Conservation (phyloP, 140 eudicot genomes). For the Flaveria floridana region DNA sequence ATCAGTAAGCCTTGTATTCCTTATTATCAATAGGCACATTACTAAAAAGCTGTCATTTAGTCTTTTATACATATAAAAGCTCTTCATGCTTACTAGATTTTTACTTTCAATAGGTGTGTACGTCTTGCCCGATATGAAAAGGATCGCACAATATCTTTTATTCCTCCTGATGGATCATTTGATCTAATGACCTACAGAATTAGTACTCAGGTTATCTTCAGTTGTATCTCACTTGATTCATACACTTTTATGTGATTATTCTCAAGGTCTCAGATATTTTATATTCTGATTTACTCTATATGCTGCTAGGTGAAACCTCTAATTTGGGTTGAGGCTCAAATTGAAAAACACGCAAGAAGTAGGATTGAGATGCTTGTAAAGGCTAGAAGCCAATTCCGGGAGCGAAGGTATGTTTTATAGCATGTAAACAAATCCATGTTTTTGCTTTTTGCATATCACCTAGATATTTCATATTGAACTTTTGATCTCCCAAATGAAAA, state of each 20-base stretch:
- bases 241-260: constrained; percentile 1
- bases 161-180: constrained; percentile 85
- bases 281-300: background rate
- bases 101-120: constrained; percentile 48
- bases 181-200: constrained; percentile 80
- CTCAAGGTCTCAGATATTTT: background rate
- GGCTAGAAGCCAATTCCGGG: constrained; percentile 72
- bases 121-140: constrained; percentile 71
- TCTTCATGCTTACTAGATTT: background rate
- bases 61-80: constrained; percentile 2
- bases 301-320: constrained; percentile 62
- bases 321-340: constrained; percentile 78
- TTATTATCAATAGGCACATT: constrained; percentile 13
- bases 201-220: constrained; percentile 52
- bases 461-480: background rate
- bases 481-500: too few relatives aligned
- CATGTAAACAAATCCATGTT: background rate
- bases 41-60: constrained; percentile 14
- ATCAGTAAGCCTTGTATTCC: constrained; percentile 52
- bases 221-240: background rate
- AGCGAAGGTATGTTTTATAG: constrained; percentile 47
- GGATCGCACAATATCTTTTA: constrained; percentile 74
- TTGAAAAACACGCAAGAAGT: constrained; percentile 73
- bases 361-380: constrained; percentile 63
- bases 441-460: background rate